These are phyloP conservation scores for Ogataea polymorpha DNA, from an alignment of 805 yeast species.

Conservation along the genomic window DNA sequence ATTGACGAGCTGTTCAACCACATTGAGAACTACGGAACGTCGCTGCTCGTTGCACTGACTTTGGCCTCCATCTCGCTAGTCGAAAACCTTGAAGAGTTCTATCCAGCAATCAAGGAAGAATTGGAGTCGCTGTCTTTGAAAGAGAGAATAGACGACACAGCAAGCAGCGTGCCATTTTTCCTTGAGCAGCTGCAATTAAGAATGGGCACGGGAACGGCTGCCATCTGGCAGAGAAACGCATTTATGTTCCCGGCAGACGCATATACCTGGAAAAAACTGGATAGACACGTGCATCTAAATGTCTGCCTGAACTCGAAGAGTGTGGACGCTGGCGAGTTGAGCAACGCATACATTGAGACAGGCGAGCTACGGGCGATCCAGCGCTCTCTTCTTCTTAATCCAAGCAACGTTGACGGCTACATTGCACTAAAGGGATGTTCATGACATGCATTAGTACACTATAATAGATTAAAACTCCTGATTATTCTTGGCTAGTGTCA, in stretches of 20 bases:
- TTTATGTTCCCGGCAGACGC: constrained; percentile 70
- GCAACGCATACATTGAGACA: constrained; percentile 47
- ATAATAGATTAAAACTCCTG: constrained; percentile 20
- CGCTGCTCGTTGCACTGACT: constrained; percentile 63
- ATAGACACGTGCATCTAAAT: constrained; percentile 51
- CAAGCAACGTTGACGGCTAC: constrained; percentile 41
- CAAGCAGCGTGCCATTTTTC: constrained; percentile 56
- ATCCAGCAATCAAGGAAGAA: constrained; percentile 64
- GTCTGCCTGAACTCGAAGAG: constrained; percentile 53
- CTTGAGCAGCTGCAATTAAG: constrained; percentile 48
- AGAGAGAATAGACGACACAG: constrained; percentile 45
- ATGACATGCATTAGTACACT: constrained; percentile 6
- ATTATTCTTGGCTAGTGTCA: constrained; percentile 39
- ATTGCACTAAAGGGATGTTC: constrained; percentile 13
- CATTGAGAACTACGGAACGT: constrained; percentile 62
- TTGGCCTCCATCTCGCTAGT: constrained; percentile 77
- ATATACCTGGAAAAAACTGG: constrained; percentile 66
- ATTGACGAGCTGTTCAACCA: constrained; percentile 72
- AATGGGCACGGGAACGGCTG: constrained; percentile 27
- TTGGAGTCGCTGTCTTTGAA: constrained; percentile 47
- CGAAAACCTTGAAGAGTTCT: constrained; percentile 55
- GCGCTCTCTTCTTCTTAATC: constrained; percentile 64
- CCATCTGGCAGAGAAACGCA: constrained; percentile 67
- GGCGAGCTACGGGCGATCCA: constrained; percentile 57
- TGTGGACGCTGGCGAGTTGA: constrained; percentile 48